Conservation (phyloP, 345 rosid species). For the Anacardium occidentale region DNA sequence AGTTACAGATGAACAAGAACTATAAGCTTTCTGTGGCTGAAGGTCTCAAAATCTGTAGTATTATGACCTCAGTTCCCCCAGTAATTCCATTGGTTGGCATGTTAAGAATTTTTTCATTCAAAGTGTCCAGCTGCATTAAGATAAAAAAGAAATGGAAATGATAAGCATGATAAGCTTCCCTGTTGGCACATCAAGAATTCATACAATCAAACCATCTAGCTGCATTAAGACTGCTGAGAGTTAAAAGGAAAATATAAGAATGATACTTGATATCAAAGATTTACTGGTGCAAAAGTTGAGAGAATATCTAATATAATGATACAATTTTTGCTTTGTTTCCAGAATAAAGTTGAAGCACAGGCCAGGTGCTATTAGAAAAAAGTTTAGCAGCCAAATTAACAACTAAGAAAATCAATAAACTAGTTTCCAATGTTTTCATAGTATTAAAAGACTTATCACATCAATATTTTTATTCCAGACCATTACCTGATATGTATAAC, state of each 20-base stretch:
- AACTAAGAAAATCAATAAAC: neutral
- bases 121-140: slow-evolving; percentile 65
- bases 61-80: slow-evolving; percentile 24
- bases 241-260: neutral
- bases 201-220: slow-evolving; percentile 67
- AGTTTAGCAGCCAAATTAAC: slow-evolving; percentile 1
- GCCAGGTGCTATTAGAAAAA: neutral
- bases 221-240: slow-evolving; percentile 33
- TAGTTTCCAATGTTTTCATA: neutral
- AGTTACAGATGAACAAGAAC: slow-evolving; percentile 16
- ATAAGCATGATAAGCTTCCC: slow-evolving; percentile 10
- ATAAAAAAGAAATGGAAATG: neutral
- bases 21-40: neutral
- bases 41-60: slow-evolving; percentile 8
- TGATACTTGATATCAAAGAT: neutral
- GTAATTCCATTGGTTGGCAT: neutral
- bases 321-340: neutral
- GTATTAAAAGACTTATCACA: neutral
- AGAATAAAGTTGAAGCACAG: slow-evolving; percentile 2
- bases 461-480: neutral
- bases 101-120: slow-evolving; percentile 66
- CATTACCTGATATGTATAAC: slow-evolving; percentile 86
- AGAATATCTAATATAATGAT: neutral
- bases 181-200: slow-evolving; percentile 40
- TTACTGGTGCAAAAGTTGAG: neutral